Base-by-base conservation (phyloP, 2,329 filamentous ascomycete genomes). In the Colletotrichum caudatum region DNA sequence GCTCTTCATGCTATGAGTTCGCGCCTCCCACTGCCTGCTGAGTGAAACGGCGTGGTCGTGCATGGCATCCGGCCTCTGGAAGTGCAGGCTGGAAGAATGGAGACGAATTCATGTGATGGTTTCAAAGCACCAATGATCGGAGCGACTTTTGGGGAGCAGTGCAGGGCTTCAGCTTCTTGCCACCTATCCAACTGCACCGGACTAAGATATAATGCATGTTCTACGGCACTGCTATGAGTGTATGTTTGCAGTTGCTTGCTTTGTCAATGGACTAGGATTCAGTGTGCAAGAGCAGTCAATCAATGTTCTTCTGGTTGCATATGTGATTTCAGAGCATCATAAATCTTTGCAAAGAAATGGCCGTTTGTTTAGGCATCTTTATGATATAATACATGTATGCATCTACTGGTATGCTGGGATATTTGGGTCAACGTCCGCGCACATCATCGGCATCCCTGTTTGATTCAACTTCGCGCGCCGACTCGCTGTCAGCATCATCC, bases 281-380 rank as follows among this genome's bases (percentile, higher is more conserved):
- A 12, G n/a, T 2, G 4, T 26, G 5, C 6, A 33, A n/a, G 23
- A 14, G 1, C 23, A 6, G 39, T 11, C 26, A 1, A 14, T 29
- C 29, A 29, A 29, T 7, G 1, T 5, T 20, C 8, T 3, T 3
- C 8, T 16, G 23, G 6, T 44, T 35, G 33, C 3, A n/a, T 53
- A 2, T 16, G 2, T 3, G 50, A 50, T 18, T 53, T 66, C 35
- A 66, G 56, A 11, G 60, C 61, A 39, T 60, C 39, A 4, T 53
- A 46, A 26, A 66, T 26, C 7, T 70, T 29, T 2, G 29, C 57
- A 1, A 44, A 35, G 2, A 62, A 62, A 12, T 44, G 20, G 0
- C 66, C 65, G 6, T 69, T 37, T 67, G n/a, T 33, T 74, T 66
- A 33, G 48, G 58, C 62, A 74, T 67, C 44, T 74, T 69, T 14